A percentile compares a stretch with the other conserved stretches of the same genome.
These are phyloP conservation scores for Pharnaceum exiguum DNA, from an alignment of 148 eudicot genomes.

Conservation along the genomic window DNA sequence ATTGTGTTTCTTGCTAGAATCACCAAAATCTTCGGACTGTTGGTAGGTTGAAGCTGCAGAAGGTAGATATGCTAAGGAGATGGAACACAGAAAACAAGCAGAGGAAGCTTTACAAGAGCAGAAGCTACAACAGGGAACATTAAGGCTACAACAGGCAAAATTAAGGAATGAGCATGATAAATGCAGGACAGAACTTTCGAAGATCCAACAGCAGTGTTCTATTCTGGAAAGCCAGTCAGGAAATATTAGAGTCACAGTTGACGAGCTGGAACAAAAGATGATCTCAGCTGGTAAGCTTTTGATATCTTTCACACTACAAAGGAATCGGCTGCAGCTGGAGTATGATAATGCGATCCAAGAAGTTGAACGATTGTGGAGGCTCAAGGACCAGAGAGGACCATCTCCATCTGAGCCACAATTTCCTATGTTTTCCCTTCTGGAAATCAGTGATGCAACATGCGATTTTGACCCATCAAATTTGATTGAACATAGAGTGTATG, in stretches of 20 bases:
- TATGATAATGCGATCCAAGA: conserved; percentile 36
- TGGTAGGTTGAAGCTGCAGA: conserved; percentile 65
- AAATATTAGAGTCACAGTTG: conserved; percentile 35
- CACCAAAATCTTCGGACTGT: conserved; percentile 10
- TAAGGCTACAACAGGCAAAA: conserved; percentile 41
- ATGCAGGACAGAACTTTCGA: conserved; percentile 38
- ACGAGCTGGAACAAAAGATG: conserved; percentile 71
- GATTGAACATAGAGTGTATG: conserved; percentile 70
- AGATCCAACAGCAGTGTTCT: conserved; percentile 39
- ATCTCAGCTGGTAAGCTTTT: conserved; percentile 70
- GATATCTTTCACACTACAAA: conserved; percentile 44
- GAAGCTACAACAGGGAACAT: conserved; percentile 41
- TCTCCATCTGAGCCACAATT: conserved; percentile 25
- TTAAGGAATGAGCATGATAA: conserved; percentile 45
- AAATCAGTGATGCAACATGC: conserved; percentile 65
- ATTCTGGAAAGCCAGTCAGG: conserved; percentile 41
- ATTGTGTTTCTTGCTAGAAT: not conserved
- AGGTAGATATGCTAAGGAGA: conserved; percentile 33
- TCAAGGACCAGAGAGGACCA: conserved; percentile 18
- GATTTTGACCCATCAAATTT: conserved; percentile 63
- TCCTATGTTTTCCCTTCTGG: conserved; percentile 49
- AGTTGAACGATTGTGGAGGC: conserved; percentile 27
- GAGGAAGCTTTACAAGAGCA: conserved; percentile 42
- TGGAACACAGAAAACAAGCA: conserved; percentile 31
- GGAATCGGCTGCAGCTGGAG: conserved; percentile 57